Conservation (phyloP, 257 asterid genomes). For the Gentiana dahurica region DNA sequence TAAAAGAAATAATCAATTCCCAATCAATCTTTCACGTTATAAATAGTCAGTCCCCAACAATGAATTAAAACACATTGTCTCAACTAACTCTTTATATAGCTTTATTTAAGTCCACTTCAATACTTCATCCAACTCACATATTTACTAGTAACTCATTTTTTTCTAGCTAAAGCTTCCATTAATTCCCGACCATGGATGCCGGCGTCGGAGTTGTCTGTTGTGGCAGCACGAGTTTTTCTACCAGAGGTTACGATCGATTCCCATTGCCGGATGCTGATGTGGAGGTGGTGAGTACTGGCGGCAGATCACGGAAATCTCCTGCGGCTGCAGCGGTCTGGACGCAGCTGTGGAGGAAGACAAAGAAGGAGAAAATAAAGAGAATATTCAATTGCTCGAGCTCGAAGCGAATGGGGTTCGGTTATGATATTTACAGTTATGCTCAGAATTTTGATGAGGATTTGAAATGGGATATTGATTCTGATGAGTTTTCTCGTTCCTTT, state of each 20-base stretch:
- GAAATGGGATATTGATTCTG: constrained; percentile 26
- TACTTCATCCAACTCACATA: no score
- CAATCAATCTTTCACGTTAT: constrained; percentile 4
- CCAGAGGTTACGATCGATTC: constrained; percentile 21
- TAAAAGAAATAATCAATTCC: no score
- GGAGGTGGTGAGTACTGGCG: constrained; percentile 2
- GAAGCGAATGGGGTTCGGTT: constrained; percentile 43
- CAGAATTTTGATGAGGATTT: constrained; percentile 61
- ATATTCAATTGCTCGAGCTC: constrained; percentile 16
- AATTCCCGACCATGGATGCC: constrained; percentile 13
- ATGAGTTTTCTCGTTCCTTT: constrained; percentile 52
- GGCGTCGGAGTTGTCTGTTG: constrained; percentile 17
- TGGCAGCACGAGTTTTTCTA: constrained; percentile 29
- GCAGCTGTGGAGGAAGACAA: constrained; percentile 62
- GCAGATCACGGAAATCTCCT: constrained; percentile 19
- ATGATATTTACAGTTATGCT: constrained; percentile 54
- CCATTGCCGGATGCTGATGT: constrained; percentile 5
- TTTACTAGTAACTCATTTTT: no score
- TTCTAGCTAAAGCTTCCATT: neutral
- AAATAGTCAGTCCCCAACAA: constrained; percentile 6
- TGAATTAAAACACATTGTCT: constrained; percentile 3
- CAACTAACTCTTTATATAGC: neutral
- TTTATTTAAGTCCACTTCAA: no score
- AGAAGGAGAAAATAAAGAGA: constrained; percentile 45
- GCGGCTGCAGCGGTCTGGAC: constrained; percentile 29